These are phyloP conservation scores for Suillus sp. DNA, from an alignment of 768 basidiomycete species.

Conservation along the genomic window DNA sequence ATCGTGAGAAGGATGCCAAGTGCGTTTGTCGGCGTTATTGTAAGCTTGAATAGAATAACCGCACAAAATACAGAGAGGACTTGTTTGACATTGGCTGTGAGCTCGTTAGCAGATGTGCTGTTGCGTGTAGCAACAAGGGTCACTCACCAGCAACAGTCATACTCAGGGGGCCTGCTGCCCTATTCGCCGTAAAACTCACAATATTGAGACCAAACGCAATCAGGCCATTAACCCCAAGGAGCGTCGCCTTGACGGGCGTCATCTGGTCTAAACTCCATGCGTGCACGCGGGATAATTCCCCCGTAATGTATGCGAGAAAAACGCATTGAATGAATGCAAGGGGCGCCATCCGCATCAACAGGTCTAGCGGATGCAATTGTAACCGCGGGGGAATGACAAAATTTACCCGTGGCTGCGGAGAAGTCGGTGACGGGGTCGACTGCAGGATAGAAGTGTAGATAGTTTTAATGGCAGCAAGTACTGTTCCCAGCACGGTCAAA, in stretches of 20 bases:
- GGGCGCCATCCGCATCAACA: conserved; percentile 88
- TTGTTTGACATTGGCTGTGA: conserved; percentile 85
- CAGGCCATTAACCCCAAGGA: conserved; percentile 74
- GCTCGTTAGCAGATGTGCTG: conserved; percentile 14
- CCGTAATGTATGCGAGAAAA: conserved; percentile 71
- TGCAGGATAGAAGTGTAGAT: conserved; percentile 86
- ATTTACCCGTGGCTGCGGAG: conserved; percentile 22
- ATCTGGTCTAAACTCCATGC: conserved; percentile 46
- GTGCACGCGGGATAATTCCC: conserved; percentile 73
- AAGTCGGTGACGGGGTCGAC: conserved; percentile 35
- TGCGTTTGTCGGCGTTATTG: conserved; percentile 77
- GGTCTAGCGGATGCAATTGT: conserved; percentile 74
- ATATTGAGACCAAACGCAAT: conserved; percentile 94
- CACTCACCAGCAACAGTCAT: conserved; percentile 87
- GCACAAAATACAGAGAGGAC: conserved; percentile 87
- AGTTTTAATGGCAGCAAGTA: conserved; percentile 93
- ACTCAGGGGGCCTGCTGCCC: conserved; percentile 82
- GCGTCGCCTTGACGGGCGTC: conserved; percentile 43
- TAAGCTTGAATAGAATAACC: conserved; percentile 80
- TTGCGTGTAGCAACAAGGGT: neutral
- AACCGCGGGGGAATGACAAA: conserved; percentile 37
- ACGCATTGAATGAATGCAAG: conserved; percentile 89
- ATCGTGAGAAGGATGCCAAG: conserved; percentile 85
- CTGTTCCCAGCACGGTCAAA: conserved; percentile 86
- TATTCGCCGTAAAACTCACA: conserved; percentile 95